Base-by-base conservation (phyloP, 495 filamentous ascomycete genomes). In the Penicillium soppii region DNA sequence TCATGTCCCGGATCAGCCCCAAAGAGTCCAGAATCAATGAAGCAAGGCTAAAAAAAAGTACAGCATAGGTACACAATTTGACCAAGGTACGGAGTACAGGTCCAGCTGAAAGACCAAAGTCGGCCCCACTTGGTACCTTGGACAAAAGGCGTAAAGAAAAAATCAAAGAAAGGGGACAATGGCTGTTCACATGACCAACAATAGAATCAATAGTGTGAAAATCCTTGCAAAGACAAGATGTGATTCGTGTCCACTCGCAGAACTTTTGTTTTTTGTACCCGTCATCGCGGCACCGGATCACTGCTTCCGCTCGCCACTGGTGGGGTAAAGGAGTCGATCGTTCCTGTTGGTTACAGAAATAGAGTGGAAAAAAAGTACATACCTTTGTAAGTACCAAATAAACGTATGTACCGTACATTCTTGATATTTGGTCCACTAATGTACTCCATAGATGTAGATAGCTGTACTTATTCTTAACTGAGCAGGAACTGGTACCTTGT, bases 201-300 rank as follows among this genome's bases (percentile, higher is more conserved):
- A 29, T 13, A 23, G 54, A 59, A 39, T 67, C 61, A 56, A 63
- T 69, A 62, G 59, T 43, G 48, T 40, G 54, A 58, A 57, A 56
- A 61, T 61, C 54, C 45, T 53, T 39, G 50, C 48, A 58, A 54
- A 48, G 55, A 40, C 33, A 29, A 53, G 38, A 57, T 39, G 36
- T 40, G 43, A 52, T 42, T 35, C 23, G 45, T 46, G 36, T 49
- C 53, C 59, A 54, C 43, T 56, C 48, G 52, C 56, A 49, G 50
- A 48, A 43, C 42, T 29, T 52, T 42, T 50, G 41, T 54, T 62
- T 54, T 62, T 63, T 39, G 47, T 61, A 70, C 67, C 67, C 68
- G 63, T 67, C 70, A 62, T 62, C 68, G 68, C 67, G 68, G 68
- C 68, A 69, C 59, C 63, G 65, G 68, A 61, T 63, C 56, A 43